Percentiles rank a stretch among this genome's conserved stretches.
Conservation (phyloP, 306 rosid genomes). For the Dicorynia guianensis region DNA sequence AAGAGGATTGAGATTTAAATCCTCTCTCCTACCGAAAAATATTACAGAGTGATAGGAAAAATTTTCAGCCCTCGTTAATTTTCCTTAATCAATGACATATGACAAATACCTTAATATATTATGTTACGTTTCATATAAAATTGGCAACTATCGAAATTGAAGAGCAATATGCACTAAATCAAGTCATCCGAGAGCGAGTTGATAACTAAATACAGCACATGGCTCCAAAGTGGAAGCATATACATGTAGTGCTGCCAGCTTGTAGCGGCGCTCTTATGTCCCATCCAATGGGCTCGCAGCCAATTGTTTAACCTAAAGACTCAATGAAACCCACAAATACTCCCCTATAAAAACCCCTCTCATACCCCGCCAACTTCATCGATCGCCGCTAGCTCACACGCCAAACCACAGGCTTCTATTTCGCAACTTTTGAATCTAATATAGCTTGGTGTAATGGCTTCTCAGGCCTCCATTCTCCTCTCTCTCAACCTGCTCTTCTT, state of each 20-base stretch:
- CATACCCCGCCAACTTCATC: slow-evolving; percentile 20
- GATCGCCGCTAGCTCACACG: not conserved
- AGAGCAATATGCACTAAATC: not conserved
- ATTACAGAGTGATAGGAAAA: too few relatives aligned
- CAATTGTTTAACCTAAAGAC: not conserved
- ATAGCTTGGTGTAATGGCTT: slow-evolving; percentile 43
- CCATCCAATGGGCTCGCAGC: slow-evolving; percentile 35
- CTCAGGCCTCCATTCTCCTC: slow-evolving; percentile 51
- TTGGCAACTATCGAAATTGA: not conserved
- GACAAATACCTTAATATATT: too few relatives aligned
- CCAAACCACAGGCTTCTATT: not conserved
- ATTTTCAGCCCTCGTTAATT: too few relatives aligned
- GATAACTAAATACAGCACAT: slow-evolving; percentile 34
- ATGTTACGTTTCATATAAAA: not conserved
- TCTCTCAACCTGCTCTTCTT: slow-evolving; percentile 60
- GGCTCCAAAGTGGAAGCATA: slow-evolving; percentile 39
- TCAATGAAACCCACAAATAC: not conserved
- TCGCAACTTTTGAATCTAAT: too few relatives aligned
- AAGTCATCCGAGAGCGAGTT: not conserved
- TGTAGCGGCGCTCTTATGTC: not conserved
- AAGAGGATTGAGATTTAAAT: too few relatives aligned
- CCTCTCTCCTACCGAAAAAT: too few relatives aligned
- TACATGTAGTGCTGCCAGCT: slow-evolving; percentile 27
- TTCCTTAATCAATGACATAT: too few relatives aligned
- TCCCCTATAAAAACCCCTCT: slow-evolving; percentile 50